These are phyloP conservation scores for Skeletonema menzelii DNA, from an alignment of 108 stramenopile species.

Conservation along the genomic window DNA sequence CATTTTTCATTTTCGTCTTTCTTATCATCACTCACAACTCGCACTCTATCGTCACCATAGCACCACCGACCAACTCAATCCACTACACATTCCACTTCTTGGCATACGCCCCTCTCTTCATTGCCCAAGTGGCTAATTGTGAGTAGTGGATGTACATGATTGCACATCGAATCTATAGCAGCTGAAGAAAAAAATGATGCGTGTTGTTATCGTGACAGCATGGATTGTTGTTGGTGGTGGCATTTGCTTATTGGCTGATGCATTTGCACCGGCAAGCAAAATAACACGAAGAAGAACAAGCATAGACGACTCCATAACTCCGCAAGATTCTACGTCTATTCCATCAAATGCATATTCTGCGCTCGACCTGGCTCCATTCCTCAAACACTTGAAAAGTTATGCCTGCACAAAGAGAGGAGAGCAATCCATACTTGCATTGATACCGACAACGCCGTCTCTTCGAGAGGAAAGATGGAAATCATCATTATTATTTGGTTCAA, in stretches of 20 bases:
- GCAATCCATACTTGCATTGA: constrained; percentile 44
- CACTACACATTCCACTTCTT: too few relatives aligned
- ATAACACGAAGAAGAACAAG: background rate
- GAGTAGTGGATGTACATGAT: too few relatives aligned
- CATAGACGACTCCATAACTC: background rate
- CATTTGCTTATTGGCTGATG: background rate
- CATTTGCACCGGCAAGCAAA: background rate
- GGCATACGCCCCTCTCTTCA: too few relatives aligned
- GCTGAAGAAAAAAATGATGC: background rate
- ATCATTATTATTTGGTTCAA: constrained; percentile 14
- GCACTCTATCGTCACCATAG: too few relatives aligned
- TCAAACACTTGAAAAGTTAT: constrained; percentile 48
- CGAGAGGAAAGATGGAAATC: constrained; percentile 5
- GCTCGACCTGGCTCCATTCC: constrained; percentile 50
- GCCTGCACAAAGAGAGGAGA: constrained; percentile 57
- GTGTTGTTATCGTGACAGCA: background rate
- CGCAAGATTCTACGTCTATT: background rate
- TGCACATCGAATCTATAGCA: too few relatives aligned
- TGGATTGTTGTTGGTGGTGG: background rate
- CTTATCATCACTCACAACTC: too few relatives aligned
- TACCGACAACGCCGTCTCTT: constrained; percentile 15
- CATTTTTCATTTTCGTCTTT: background rate
- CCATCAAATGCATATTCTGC: constrained; percentile 9
- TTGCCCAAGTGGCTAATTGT: too few relatives aligned
- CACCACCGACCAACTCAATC: too few relatives aligned